A percentile compares a stretch with the other conserved stretches of the same genome.
phyloP scores from a whole-genome alignment of 2,329 filamentous ascomycete species.

The Cryphonectria japonica region DNA sequence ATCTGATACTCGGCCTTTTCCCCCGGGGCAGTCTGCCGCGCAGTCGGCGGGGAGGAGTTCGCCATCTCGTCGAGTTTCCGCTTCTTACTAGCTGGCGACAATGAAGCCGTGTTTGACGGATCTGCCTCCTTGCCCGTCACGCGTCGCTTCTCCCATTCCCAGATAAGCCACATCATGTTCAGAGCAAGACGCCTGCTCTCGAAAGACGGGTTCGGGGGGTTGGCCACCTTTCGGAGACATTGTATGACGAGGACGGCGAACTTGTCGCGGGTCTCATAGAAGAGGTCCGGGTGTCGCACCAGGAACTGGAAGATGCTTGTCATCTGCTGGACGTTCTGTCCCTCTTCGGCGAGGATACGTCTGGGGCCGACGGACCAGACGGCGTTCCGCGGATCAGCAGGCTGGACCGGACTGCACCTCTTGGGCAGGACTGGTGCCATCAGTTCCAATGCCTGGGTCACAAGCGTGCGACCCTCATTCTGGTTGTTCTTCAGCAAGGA shows the following conservation, averaged over 20 bases:
- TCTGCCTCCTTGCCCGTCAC: conserved; percentile 61
- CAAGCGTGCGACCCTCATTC: conserved; percentile 87
- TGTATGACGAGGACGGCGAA: conserved; percentile 88
- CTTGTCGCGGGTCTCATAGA: conserved; percentile 93
- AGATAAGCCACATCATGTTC: conserved; percentile 88
- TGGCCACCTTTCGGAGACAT: conserved; percentile 85
- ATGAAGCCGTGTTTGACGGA: conserved; percentile 50
- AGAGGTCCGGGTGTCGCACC: conserved; percentile 87
- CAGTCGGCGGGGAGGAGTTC: conserved; percentile 58
- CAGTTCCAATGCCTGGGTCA: conserved; percentile 92
- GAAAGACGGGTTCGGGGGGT: conserved; percentile 79
- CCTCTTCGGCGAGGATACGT: conserved; percentile 90
- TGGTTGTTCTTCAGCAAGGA: conserved; percentile 90
- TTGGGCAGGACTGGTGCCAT: conserved; percentile 93
- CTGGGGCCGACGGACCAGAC: conserved; percentile 90
- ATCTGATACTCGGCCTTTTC: conserved; percentile 71
- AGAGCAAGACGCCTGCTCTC: conserved; percentile 91
- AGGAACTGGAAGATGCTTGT: conserved; percentile 98
- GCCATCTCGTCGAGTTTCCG: conserved; percentile 69
- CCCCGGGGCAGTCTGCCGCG: conserved; percentile 47
- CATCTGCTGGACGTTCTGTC: conserved; percentile 92
- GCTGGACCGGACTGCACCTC: conserved; percentile 66
- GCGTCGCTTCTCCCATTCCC: conserved; percentile 88
- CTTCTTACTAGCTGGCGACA: conserved; percentile 75
- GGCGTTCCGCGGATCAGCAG: conserved; percentile 70